Conservation (phyloP, 441 rosid species). For the Arabidopsis hybrid region DNA sequence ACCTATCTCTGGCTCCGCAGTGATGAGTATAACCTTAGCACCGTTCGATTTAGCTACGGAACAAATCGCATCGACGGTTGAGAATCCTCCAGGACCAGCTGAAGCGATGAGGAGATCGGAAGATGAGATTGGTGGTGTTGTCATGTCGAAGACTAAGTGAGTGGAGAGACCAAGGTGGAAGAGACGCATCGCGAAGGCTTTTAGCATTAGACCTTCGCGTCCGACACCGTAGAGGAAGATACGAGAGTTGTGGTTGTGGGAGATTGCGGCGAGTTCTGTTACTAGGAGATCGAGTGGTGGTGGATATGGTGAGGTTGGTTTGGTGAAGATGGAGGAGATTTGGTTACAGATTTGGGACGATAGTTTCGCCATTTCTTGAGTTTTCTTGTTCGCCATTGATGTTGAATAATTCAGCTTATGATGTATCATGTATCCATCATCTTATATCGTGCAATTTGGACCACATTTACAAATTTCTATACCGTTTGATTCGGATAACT, state of each 20-base stretch:
- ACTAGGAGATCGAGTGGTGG: slow-evolving; percentile 63
- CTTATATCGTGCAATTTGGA: slow-evolving; percentile 5
- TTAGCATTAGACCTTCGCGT: slow-evolving; percentile 87
- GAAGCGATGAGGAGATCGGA: slow-evolving; percentile 79
- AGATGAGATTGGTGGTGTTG: slow-evolving; percentile 76
- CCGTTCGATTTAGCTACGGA: slow-evolving; percentile 63
- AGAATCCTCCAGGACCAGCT: slow-evolving; percentile 88
- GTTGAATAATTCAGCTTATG: too few relatives aligned
- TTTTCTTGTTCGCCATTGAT: slow-evolving; percentile 45
- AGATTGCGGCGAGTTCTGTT: slow-evolving; percentile 53
- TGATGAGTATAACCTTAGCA: slow-evolving; percentile 66
- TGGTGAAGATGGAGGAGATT: slow-evolving; percentile 69
- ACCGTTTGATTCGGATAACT: not conserved
- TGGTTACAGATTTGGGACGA: slow-evolving; percentile 70
- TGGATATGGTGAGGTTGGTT: slow-evolving; percentile 53
- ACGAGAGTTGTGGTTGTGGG: slow-evolving; percentile 51
- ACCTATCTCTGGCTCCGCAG: slow-evolving; percentile 74
- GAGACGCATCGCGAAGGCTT: slow-evolving; percentile 83
- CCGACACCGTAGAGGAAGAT: slow-evolving; percentile 88
- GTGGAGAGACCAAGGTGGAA: slow-evolving; percentile 82
- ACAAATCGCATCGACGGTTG: slow-evolving; percentile 89
- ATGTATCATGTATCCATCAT: not conserved
- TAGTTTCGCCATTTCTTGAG: slow-evolving; percentile 43
- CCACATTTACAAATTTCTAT: slow-evolving; percentile 8
- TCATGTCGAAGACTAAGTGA: slow-evolving; percentile 82